Evolutionary conservation across 1,139 yeast genomes (phyloP).

Genomic region (Geotrichum macrosporum): DNA sequence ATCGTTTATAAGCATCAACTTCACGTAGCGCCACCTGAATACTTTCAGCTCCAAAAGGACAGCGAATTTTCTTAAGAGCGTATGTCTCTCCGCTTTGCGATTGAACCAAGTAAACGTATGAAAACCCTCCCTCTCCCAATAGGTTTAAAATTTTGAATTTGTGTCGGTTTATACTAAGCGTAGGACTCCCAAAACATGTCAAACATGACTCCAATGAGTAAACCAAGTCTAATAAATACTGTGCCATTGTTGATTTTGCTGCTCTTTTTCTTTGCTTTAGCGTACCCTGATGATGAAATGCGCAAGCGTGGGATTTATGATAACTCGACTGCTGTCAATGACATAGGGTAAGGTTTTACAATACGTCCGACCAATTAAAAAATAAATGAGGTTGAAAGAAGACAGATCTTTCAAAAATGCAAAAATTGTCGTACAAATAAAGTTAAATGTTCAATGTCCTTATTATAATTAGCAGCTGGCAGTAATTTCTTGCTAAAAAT

Average conservation of each 20-base stretch:
- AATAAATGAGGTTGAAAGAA: background rate
- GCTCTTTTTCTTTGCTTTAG: too few species aligned
- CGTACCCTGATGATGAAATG: too few species aligned
- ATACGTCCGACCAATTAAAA: background rate
- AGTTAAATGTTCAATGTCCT: too few species aligned
- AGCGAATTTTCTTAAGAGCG: constrained; percentile 80
- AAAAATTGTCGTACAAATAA: too few species aligned
- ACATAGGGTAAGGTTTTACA: constrained; percentile 2
- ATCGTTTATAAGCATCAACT: constrained; percentile 68
- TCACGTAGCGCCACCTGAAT: constrained; percentile 70
- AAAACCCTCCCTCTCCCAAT: constrained; percentile 85
- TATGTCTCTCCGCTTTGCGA: constrained; percentile 47
- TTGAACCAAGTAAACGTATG: constrained; percentile 79
- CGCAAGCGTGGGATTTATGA: too few species aligned
- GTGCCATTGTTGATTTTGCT: constrained; percentile 20
- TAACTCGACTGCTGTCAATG: too few species aligned
- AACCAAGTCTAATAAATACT: constrained; percentile 28
- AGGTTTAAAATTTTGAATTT: constrained; percentile 52
- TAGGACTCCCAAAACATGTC: constrained; percentile 40
- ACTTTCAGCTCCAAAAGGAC: constrained; percentile 81
- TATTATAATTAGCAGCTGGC: too few species aligned
- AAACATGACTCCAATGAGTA: constrained; percentile 37
- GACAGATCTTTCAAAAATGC: background rate
- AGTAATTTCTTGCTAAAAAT: too few species aligned
- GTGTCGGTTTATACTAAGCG: constrained; percentile 37